Evolutionary conservation across 2,329 filamentous ascomycete genomes (phyloP), one percentile per base, ranked within the genome.

Genomic region (Cladosporium sp.): DNA sequence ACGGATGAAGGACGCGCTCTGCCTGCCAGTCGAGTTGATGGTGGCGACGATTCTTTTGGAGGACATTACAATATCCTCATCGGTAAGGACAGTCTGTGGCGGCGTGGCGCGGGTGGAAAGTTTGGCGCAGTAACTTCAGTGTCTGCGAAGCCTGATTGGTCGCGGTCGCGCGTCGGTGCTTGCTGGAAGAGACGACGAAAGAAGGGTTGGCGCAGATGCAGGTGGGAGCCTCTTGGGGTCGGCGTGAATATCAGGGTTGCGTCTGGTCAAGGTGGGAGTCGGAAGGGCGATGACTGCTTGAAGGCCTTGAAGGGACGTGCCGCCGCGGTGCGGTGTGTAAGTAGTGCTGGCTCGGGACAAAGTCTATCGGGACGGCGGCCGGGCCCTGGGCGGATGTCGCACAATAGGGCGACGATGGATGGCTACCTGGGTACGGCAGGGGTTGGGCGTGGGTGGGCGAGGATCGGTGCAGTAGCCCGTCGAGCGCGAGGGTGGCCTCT

Each of bases 11-110:
- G 91, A 96, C 54, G 92, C 92, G 59, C 92, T 90, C 77, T 98
- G 93, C 63, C 93, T 87, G 66, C 93, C 93, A 69, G 89, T 92
- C 68, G 89, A 89, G 74, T 97, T 97, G 74, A 97, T 91, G 66
- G 95, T 85, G 67, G 91, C 92, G 65, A 95, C 89, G 52, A 87
- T 93, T 75, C 91, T 93, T 61, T 67, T 68, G 52, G 66, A 58
- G 59, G 61, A 61, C 54, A 62, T 61, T 54, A 55, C 43, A 53
- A 55, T 45, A 38, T 14, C 35, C 52, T 51, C 61, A 63, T 56
- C 51, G 46, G 52, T 53, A 55, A 53, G 22, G 54, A 55, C 54
- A 52, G 53, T 52, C 41, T 19, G 28, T 37, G 31, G 48, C 43
- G 48, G 40, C 40, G 48, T 32, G 34, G 43, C 42, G 48, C 48